These are phyloP conservation scores for Discostella stelligeroides DNA, from an alignment of 108 stramenopile species.

Conservation along the genomic window DNA sequence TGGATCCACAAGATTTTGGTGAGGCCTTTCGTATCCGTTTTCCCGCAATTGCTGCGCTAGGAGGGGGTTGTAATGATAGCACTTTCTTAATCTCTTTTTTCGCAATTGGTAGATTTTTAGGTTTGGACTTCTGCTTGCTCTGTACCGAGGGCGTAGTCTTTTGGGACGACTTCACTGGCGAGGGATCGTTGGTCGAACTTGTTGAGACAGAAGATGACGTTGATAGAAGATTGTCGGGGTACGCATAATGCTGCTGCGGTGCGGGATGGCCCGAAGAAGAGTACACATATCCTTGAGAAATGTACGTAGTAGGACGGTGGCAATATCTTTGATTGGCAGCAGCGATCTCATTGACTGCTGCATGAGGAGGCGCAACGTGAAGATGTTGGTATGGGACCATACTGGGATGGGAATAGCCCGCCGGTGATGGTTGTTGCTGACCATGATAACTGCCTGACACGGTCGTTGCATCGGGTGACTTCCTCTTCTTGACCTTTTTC, in stretches of 20 bases:
- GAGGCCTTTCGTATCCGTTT: constrained; percentile 14
- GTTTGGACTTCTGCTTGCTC: background rate
- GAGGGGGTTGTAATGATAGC: no score
- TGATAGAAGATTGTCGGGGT: constrained; percentile 8
- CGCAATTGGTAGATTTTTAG: background rate
- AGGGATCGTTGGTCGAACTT: background rate
- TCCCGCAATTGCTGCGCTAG: background rate
- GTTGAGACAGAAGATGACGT: background rate
- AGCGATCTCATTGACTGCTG: background rate
- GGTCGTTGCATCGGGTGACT: constrained; percentile 15
- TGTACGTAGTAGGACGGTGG: constrained; percentile 17
- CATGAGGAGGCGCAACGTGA: background rate
- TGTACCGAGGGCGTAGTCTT: background rate
- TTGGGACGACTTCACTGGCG: background rate
- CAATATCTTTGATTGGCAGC: constrained; percentile 13
- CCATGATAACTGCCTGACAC: constrained; percentile 11
- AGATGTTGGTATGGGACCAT: constrained; percentile 34
- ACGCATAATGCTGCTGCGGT: constrained; percentile 30
- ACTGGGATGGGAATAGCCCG: constrained; percentile 36
- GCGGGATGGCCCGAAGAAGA: background rate
- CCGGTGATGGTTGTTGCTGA: constrained; percentile 13
- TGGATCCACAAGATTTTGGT: background rate
- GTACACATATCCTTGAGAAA: constrained; percentile 10
- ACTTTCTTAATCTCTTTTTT: background rate
- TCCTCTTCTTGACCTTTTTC: constrained; percentile 48